Conservation (phyloP, 2,329 filamentous ascomycete genomes). For the Aspergillus tanneri region DNA sequence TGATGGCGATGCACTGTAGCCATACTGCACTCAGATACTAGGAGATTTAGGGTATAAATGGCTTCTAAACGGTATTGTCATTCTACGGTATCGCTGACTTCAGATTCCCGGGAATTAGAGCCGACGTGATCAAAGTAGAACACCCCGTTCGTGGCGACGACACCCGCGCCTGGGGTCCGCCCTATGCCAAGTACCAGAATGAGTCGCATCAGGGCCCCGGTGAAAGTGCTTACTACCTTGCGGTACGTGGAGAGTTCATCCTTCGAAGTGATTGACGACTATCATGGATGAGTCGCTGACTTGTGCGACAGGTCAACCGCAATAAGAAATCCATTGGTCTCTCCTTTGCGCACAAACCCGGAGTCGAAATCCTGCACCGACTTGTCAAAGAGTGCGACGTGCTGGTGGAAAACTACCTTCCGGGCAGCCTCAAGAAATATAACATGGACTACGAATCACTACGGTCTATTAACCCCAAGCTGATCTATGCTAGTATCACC, state of each 20-base stretch:
- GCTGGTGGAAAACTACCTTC: slow-evolving; percentile 94
- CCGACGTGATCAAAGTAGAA: slow-evolving; percentile 96
- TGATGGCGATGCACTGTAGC: slow-evolving; percentile 53
- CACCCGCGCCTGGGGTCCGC: slow-evolving; percentile 93
- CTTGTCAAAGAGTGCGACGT: slow-evolving; percentile 84
- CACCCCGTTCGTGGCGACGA: slow-evolving; percentile 90
- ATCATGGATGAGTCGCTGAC: slow-evolving; percentile 7
- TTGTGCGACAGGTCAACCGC: slow-evolving; percentile 70
- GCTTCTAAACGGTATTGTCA: background rate
- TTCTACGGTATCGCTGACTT: slow-evolving; percentile 2
- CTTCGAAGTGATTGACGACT: slow-evolving; percentile 28
- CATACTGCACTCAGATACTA: slow-evolving; percentile 95
- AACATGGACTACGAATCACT: slow-evolving; percentile 82
- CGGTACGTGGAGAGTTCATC: too few relatives aligned
- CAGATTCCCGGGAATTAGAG: slow-evolving; percentile 52
- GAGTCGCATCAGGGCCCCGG: slow-evolving; percentile 64
- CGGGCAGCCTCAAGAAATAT: slow-evolving; percentile 86
- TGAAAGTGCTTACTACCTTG: slow-evolving; percentile 92
- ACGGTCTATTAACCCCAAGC: slow-evolving; percentile 72
- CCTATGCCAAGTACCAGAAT: slow-evolving; percentile 76
- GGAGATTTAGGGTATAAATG: slow-evolving; percentile 83
- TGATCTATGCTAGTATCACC: slow-evolving; percentile 95
- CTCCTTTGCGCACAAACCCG: slow-evolving; percentile 82
- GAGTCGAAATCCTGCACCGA: slow-evolving; percentile 82
- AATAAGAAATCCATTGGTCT: slow-evolving; percentile 95